Base-by-base conservation (phyloP, 257 asterid genomes). In the Jasminum sambac region DNA sequence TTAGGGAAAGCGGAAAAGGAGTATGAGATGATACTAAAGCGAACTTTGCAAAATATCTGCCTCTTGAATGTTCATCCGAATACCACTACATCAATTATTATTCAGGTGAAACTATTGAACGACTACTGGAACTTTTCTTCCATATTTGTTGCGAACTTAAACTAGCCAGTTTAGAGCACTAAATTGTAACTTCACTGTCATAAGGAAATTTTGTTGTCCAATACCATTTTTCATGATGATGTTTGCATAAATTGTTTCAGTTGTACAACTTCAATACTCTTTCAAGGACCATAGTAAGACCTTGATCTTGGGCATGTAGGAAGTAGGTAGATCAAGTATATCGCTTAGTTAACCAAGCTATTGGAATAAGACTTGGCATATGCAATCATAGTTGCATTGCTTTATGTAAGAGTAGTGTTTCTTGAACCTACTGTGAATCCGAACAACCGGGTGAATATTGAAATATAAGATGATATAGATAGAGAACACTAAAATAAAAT, bases 21-120 rank as follows among this genome's bases (percentile, higher is more conserved):
- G 86, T 85, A 74, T 85, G 99, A 94, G 89, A 94, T 89, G 93
- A 84, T 94, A 78, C 78, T 91, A 85, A 91, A 86, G 95, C 86
- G 89, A 80, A 89, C 97, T 10, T 40, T 94, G 85, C 91, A 84
- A 71, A 84, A 85, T 86, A 84, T 91, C 65, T 94, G 95, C 78
- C 86, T 90, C 67, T 83, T 89, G 81, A 89, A 66, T 75, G 90
- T 87, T 76, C 86, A 94, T 79, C 99, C 97, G 4, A 94, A 94
- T 78, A 94, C 99, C 41, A 94, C 96, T 12, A 91, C 96, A 6
- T 89, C 99, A 25, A 84, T 94, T 40, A 80, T 86, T 74, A 73
- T 94, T 64, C 97, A 94, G 96, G 98, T 93, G 72, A 57, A 78
- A 44, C 57, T 23, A 5, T 57, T 63, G 38, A 46, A 52, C 26